Base-by-base conservation (phyloP, 129 eudicot species). In the Flaveria bidentis region DNA sequence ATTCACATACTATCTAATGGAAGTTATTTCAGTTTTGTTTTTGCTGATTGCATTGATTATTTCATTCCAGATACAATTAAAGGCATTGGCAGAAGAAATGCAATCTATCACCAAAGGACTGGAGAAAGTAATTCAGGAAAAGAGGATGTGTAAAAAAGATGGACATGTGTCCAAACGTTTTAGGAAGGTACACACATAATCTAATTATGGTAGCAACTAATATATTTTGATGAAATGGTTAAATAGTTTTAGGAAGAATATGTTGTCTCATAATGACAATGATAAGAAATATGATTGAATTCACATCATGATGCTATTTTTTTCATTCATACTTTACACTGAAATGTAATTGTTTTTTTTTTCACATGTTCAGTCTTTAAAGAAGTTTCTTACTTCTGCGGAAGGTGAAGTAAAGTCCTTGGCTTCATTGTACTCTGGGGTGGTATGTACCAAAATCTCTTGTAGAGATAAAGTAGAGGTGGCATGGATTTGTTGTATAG, bases 21-120 rank as follows among this genome's bases (percentile, higher is more conserved):
- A 79, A 41, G 23, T 73, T 64, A 49, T 17, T 25, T 44, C 3
- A 8, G 52, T 72, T 72, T 16, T 26, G 2, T 52, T 53, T 69
- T 72, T 73, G 50, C 57, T 78, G 65, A 82, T 77, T 51, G 2
- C 13, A 68, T 69, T 66, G 28, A 17, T 14, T n/a, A 55, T 47
- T 78, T 52, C 44, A 28, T 49, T 83, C 68, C 88, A 93, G 98
- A 81, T 93, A 53, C 98, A 85, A 85, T 70, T 93, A 53, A 90
- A 85, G 78, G 79, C 67, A 58, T 77, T 93, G 83, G 97, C 96
- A 23, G 98, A 93, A 85, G 96, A 93, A 68, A 93, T 91, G 97
- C 98, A 87, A 82, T 82, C 91, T 28, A 81, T 93, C 69, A 85
- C 76, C 80, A 93, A 87, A 84, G 98, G 98, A 57, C 87, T 93